Conservation (phyloP, 192 early-diverging fungal species). For the Chytriomyces hyalinus region DNA sequence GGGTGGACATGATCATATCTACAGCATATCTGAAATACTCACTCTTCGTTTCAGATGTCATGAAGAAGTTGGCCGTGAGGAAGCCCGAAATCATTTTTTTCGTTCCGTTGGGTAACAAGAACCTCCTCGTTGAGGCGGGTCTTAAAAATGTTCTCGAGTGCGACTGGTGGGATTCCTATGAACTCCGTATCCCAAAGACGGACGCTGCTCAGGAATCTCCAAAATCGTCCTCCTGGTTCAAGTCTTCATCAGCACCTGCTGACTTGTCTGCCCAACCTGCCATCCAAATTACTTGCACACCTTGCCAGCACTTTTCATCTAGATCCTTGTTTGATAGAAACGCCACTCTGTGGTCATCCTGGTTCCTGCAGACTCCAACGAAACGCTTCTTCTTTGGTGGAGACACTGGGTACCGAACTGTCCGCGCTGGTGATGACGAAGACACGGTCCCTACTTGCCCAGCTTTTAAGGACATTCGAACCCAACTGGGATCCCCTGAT, state of each 20-base stretch:
- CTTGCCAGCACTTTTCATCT: conserved; percentile 74
- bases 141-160: conserved; percentile 65
- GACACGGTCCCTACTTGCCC: conserved; percentile 70
- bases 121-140: conserved; percentile 54
- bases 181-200: conserved; percentile 35
- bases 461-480: conserved; percentile 82
- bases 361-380: conserved; percentile 58
- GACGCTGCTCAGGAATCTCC: not conserved
- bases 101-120: conserved; percentile 79
- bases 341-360: conserved; percentile 81
- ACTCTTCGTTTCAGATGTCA: conserved; percentile 35
- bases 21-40: not conserved
- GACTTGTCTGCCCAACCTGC: not conserved
- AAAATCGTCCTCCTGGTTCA: not conserved
- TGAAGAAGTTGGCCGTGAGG: not conserved
- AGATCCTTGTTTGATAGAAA: conserved; percentile 69
- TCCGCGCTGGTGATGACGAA: conserved; percentile 42
- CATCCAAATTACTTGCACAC: conserved; percentile 59
- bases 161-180: conserved; percentile 80
- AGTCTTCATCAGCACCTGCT: not conserved
- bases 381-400: conserved; percentile 67
- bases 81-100: conserved; percentile 55
- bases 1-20: not conserved
- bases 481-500: conserved; percentile 72
- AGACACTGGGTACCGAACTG: conserved; percentile 83